Evolutionary conservation across 2,329 filamentous ascomycete genomes (phyloP).

Genomic region (Phyllosticta capitalensis): DNA sequence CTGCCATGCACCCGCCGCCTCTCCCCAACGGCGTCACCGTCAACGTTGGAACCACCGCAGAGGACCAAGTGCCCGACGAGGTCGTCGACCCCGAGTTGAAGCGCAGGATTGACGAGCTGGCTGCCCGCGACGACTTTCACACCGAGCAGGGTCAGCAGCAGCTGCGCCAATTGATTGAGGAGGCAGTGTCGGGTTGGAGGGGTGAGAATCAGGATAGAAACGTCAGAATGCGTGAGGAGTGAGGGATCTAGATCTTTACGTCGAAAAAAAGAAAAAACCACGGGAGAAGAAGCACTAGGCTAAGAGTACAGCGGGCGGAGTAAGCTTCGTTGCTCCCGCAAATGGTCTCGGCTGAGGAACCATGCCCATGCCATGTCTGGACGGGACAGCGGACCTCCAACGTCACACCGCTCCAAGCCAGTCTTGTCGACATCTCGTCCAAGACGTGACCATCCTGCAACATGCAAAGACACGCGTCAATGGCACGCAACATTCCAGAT

Average conservation of each 20-base stretch:
- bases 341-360: not conserved
- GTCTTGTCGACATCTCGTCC: not conserved
- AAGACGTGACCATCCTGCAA: not conserved
- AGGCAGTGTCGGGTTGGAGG: constrained; percentile 62
- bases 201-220: constrained; percentile 6
- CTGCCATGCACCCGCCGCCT: constrained; percentile 42
- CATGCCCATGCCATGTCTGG: not conserved
- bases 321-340: not conserved
- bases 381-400: not conserved
- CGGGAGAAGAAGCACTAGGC: no score
- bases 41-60: constrained; percentile 64
- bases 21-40: constrained; percentile 69
- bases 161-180: constrained; percentile 67
- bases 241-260: not conserved
- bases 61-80: constrained; percentile 39
- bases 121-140: constrained; percentile 73
- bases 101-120: constrained; percentile 79
- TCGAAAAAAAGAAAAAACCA: not conserved
- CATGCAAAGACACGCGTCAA: not conserved
- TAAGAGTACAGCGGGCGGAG: no score
- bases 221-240: constrained; percentile 9
- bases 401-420: not conserved
- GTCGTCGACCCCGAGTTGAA: constrained; percentile 70
- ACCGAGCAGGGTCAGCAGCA: constrained; percentile 70
- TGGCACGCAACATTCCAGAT: not conserved